Percentiles rank a stretch among this genome's conserved stretches.
These are phyloP conservation scores for Hamigera avellanea DNA, from an alignment of 495 filamentous ascomycete species.

Conservation along the genomic window DNA sequence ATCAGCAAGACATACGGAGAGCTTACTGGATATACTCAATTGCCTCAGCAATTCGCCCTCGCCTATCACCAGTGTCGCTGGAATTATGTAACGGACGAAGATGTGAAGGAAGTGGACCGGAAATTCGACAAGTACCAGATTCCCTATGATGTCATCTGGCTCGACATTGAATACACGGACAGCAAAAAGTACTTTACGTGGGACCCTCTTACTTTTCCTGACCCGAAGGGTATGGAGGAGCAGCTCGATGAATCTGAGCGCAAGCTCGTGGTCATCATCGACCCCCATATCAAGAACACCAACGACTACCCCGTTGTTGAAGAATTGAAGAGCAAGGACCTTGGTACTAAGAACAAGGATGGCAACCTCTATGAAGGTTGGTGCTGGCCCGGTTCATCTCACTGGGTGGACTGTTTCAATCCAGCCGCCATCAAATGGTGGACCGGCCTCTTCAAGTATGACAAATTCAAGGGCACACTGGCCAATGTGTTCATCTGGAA, in stretches of 20 bases:
- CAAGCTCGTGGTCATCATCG: constrained; percentile 89
- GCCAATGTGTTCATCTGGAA: constrained; percentile 94
- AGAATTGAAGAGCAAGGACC: constrained; percentile 69
- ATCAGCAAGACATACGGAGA: constrained; percentile 72
- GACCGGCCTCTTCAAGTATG: constrained; percentile 74
- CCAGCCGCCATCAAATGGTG: constrained; percentile 83
- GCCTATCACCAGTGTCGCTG: constrained; percentile 96
- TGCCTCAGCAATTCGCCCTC: constrained; percentile 85
- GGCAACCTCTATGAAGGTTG: constrained; percentile 83
- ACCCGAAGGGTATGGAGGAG: constrained; percentile 79
- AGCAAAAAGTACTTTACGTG: constrained; percentile 97
- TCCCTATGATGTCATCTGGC: constrained; percentile 97
- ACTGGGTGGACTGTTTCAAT: constrained; percentile 95
- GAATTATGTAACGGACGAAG: constrained; percentile 96
- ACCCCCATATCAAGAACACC: constrained; percentile 94
- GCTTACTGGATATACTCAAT: constrained; percentile 85
- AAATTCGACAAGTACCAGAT: constrained; percentile 93
- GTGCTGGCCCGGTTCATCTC: constrained; percentile 95
- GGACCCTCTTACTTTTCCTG: constrained; percentile 75
- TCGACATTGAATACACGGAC: constrained; percentile 94
- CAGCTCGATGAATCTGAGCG: constrained; percentile 72
- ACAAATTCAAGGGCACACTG: constrained; percentile 69
- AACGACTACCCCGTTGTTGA: constrained; percentile 63
- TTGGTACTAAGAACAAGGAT: constrained; percentile 82
- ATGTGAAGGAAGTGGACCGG: constrained; percentile 89